Base-by-base conservation (phyloP, 1,284 basidiomycete genomes). In the Gymnopus androsaceus region DNA sequence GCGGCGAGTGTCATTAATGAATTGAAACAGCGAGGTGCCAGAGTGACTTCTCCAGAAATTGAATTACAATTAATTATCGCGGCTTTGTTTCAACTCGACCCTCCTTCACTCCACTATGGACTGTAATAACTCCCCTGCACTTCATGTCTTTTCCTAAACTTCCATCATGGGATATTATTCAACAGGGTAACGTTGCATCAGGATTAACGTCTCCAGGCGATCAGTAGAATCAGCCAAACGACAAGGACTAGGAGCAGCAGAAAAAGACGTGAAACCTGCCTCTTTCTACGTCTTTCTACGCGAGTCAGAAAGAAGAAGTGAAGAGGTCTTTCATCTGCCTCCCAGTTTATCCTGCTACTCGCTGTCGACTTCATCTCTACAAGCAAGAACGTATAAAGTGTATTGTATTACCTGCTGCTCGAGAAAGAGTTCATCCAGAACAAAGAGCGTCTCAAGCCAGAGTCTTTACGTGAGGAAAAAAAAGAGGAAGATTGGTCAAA, bases 191-290 rank as follows among this genome's bases (percentile, higher is more conserved):
- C 70, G 75, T 84, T 70, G 82, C 89, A 57, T 94, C 92, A 37
- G 88, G 87, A 64, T 73, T 87, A 61, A 80, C 81, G 11, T 80
- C 81, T 30, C 66, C 65, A 51, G 69, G 69, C 58, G 74, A 69
- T 68, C 68, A 67, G 68, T 69, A 75, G 62, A 72, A 73, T 66
- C 70, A 76, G 61, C 82, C 86, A 64, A 78, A 80, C 64, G 78
- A 80, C 64, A 84, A 84, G 70, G 75, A 87, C 67, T 72, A 75
- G 48, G 72, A 76, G 61, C 72, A 76, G 12, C 81, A 87, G 77
- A 92, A 94, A 82, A 94, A 96, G 85, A 98, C 98, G 78, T 99
- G 96, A 95, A 96, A 99, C 73, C 95, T 96, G 11, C 97, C 97
- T n/a, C n/a, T n/a, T n/a, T n/a, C n/a, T n/a, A n/a, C n/a, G n/a